Evolutionary conservation across 768 basidiomycete species (phyloP), one percentile per base, ranked within the genome.

Genomic region (Pleurotus cornucopiae): DNA sequence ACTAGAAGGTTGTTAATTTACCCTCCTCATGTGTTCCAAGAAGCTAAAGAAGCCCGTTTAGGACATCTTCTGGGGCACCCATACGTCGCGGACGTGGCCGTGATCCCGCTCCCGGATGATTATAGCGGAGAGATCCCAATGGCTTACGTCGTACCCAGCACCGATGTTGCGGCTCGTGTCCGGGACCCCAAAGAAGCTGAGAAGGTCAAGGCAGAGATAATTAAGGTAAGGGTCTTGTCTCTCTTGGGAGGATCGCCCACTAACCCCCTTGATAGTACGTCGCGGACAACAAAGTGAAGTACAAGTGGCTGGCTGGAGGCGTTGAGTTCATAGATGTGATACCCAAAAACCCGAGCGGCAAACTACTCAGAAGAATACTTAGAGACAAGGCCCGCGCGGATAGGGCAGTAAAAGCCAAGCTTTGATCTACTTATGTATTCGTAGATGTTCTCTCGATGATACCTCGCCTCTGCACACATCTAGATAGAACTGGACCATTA

Each of bases 51-150:
- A 34, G 30, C 30, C 30, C 23, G 12, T 55, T 6, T 46, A 64
- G 85, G 71, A 16, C 84, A 84, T 57, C 62, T 86, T n/a, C 65
- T 86, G 21, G 76, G 73, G 44, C 83, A 88, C 60, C 68, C 76
- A 0, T 85, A 85, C 60, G 79, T 88, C 20, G 72, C 74, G 3
- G 80, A 85, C 43, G 74, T 74, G 1, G 87, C 87, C 59, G 86
- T 89, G 1, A 80, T 89, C 14, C 81, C 84, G 0, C 63, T 85
- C 30, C 81, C 80, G 6, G 83, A 90, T 62, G 86, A 88, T 6
- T 89, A 81, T 57, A 83, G 81, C 57, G 88, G 88, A 13, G 88
- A 90, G 64, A 69, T 87, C 5, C 88, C 88, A 0, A 64, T 88
- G 63, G 89, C 87, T 4, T 89, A 82, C 61, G 77, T 89, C 2